Evolutionary conservation across 306 rosid genomes (phyloP), one percentile per base, ranked within the genome.

Genomic region (Glycyrrhiza uralensis): DNA sequence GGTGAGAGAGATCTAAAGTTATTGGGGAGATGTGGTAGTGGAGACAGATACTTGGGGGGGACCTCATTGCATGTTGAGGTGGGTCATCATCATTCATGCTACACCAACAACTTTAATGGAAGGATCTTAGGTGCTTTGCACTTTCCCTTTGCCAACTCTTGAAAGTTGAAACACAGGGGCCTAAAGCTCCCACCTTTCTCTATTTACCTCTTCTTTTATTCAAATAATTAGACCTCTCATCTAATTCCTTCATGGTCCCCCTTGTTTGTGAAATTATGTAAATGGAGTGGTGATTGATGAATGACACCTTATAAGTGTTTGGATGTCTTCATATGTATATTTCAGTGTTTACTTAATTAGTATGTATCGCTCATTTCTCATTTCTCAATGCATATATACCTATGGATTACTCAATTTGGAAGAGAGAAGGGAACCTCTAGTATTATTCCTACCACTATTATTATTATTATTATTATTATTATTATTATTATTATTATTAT

Each of bases 21-120:
- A 74, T 28, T 20, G 66, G 57, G 85, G 35, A 54, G 57, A 56
- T 54, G 81, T 62, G 77, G 19, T 22, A 35, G 70, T 76, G 70
- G 52, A 59, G 55, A 45, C 47, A 7, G 69, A 46, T 11, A 14
- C 15, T 7, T 8, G 23, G 14, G 44, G 17, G 58, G 68, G 73
- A 17, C 74, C 65, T 63, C 10, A 17, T 32, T 11, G 7, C 36
- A 8, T 66, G 51, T 45, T 66, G 26, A 36, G 54, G 81, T 74
- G 86, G 86, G 86, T 32, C 84, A 75, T 76, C 32, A 52, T 71
- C 73, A 73, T 64, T 63, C 68, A 57, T 64, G 70, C 44, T 30
- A 26, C 70, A 17, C 55, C 68, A 76, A 58, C 36, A 44, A 66
- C 47, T 56, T 72, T 76, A 76, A 65, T 79, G 51, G 38, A 72